Percentiles rank a stretch among this genome's conserved stretches.
Conservation (phyloP, 331 rosid species). For the Malus hybrid region DNA sequence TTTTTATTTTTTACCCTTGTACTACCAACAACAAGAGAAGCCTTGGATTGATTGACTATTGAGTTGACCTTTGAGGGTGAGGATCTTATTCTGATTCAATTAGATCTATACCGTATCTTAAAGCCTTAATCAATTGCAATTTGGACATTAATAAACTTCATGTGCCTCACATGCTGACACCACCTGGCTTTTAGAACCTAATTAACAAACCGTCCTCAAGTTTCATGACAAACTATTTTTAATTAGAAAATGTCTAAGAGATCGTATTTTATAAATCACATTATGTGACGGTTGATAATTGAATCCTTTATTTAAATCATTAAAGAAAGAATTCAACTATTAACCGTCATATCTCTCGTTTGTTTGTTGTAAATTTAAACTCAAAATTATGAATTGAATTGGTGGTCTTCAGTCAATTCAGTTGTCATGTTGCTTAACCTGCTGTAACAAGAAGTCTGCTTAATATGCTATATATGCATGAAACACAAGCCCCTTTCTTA, state of each 20-base stretch:
- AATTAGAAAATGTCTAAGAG: not conserved
- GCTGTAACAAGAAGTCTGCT: too few species aligned
- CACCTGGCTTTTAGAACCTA: not conserved
- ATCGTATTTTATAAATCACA: too few species aligned
- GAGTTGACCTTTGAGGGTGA: slow-evolving; percentile 1
- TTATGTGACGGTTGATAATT: too few species aligned
- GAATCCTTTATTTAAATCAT: too few species aligned
- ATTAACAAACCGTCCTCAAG: not conserved
- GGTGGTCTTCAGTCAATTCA: not conserved
- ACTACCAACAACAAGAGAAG: not conserved
- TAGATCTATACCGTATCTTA: not conserved
- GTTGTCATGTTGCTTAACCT: not conserved
- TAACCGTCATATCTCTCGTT: too few species aligned
- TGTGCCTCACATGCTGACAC: slow-evolving; percentile 24
- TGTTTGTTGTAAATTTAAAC: not conserved
- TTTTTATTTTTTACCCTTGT: too few species aligned
- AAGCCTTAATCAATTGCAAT: not conserved
- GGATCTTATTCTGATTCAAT: slow-evolving; percentile 3
- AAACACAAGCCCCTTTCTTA: too few species aligned
- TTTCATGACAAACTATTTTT: not conserved
- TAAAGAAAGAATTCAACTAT: too few species aligned
- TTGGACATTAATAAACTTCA: slow-evolving; percentile 13
- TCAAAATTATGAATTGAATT: not conserved
- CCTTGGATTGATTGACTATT: not conserved
- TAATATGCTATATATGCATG: too few species aligned